Percentiles rank a stretch among this genome's conserved stretches.
These are phyloP conservation scores for Oryza nivara DNA, from an alignment of 176 grass and related monocot genomes.

Conservation along the genomic window DNA sequence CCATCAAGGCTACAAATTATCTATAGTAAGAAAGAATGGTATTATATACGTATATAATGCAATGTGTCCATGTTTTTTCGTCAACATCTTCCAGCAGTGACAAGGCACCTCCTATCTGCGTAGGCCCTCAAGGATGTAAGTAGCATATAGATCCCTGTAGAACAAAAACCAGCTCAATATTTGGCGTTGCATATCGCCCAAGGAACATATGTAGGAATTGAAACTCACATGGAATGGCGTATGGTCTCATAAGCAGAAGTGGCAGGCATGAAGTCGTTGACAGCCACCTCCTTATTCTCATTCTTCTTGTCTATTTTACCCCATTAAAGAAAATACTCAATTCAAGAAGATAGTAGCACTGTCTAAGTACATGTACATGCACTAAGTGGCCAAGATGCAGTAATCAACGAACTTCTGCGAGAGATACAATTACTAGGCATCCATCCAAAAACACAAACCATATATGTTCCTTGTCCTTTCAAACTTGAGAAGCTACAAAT, in stretches of 20 bases:
- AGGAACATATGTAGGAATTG: not conserved
- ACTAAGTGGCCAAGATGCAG: not conserved
- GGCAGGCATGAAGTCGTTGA: conserved; percentile 60
- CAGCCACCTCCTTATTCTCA: conserved; percentile 62
- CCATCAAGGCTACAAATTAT: not conserved
- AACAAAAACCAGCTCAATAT: conserved; percentile 19
- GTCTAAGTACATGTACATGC: not conserved
- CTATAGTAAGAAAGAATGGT: not conserved
- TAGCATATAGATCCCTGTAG: conserved; percentile 58
- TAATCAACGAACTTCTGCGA: not conserved
- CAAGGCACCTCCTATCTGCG: conserved; percentile 47
- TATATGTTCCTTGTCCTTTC: not conserved
- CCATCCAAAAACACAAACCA: not conserved
- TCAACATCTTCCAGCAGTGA: conserved; percentile 15
- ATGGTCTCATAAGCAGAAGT: conserved; percentile 54
- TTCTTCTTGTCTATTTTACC: conserved; percentile 68
- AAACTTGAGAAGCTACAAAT: not conserved
- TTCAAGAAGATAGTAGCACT: not conserved
- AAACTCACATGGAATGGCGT: conserved; percentile 54
- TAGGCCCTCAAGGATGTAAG: conserved; percentile 61
- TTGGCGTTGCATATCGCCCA: not conserved
- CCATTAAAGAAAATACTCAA: conserved; percentile 26
- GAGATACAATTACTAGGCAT: not conserved
- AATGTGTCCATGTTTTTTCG: not conserved
- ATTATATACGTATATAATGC: not conserved